A percentile compares a stretch with the other conserved stretches of the same genome.
Conservation (phyloP, 1,139 yeast genomes). For the Kodamaea alishanica region DNA sequence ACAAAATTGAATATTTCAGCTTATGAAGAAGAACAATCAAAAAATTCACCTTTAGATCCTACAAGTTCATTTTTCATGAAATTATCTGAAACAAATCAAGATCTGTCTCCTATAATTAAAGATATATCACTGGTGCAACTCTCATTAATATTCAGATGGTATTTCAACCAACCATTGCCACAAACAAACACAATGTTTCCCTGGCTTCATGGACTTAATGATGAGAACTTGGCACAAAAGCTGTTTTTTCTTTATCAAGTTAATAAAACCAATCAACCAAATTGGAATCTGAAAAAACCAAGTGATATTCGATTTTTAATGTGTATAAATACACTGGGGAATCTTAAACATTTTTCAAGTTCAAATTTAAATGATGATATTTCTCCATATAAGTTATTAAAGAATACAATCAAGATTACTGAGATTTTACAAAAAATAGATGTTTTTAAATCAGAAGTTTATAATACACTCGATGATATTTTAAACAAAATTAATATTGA, state of each 20-base stretch:
- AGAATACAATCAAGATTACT: conserved; percentile 57
- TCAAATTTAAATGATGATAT: neutral
- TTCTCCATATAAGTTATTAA: conserved; percentile 29
- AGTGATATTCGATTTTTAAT: conserved; percentile 41
- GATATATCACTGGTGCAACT: conserved; percentile 28
- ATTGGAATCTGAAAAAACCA: conserved; percentile 10
- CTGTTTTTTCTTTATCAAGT: conserved; percentile 34
- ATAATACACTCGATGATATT: conserved; percentile 20
- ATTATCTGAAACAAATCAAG: conserved; percentile 1
- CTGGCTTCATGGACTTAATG: conserved; percentile 79
- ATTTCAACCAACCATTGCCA: conserved; percentile 58
- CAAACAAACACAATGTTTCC: conserved; percentile 73
- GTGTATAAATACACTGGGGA: conserved; percentile 37
- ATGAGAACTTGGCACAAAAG: conserved; percentile 49
- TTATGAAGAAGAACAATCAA: conserved; percentile 3
- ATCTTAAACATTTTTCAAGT: neutral
- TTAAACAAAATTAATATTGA: conserved; percentile 13
- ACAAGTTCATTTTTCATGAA: conserved; percentile 19
- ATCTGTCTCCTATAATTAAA: neutral
- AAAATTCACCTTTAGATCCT: conserved; percentile 23
- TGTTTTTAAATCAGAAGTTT: conserved; percentile 34
- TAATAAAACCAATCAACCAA: conserved; percentile 11
- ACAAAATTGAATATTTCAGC: conserved; percentile 29
- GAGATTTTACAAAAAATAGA: conserved; percentile 56
- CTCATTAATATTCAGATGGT: conserved; percentile 37